A percentile compares a stretch with the other conserved stretches of the same genome.
phyloP scores from a whole-genome alignment of 371 early-diverging fungal genomes.

The Rhizopus arrhizus region DNA sequence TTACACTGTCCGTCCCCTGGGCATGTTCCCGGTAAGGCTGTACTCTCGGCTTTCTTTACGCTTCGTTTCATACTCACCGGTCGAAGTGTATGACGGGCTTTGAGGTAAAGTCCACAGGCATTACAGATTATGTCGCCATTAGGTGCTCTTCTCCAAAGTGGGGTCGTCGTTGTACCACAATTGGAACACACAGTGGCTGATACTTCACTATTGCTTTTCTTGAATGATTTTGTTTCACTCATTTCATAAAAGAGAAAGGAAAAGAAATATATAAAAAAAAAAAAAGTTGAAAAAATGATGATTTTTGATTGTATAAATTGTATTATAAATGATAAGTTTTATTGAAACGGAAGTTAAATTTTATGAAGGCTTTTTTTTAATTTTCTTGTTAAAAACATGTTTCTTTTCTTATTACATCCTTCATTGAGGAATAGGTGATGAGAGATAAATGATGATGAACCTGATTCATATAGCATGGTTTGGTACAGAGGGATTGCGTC shows the following conservation, averaged over 20 bases:
- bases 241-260: background rate
- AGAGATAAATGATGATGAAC: no score
- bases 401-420: no score
- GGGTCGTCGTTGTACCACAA: conserved; percentile 86
- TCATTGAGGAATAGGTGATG: no score
- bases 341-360: no score
- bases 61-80: conserved; percentile 55
- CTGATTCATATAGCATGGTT: no score
- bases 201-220: conserved; percentile 15
- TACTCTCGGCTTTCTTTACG: conserved; percentile 18
- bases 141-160: conserved; percentile 88
- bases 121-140: conserved; percentile 87
- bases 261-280: background rate
- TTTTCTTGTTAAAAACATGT: no score
- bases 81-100: conserved; percentile 45
- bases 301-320: conserved; percentile 16
- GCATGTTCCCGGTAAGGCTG: conserved; percentile 54
- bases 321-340: conserved; percentile 14
- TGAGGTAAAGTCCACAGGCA: conserved; percentile 83
- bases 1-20: conserved; percentile 82
- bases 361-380: no score
- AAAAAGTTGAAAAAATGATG: background rate
- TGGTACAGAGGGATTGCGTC: no score
- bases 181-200: conserved; percentile 67
- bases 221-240: background rate